A percentile compares a stretch with the other conserved stretches of the same genome.
These are phyloP conservation scores for Aspergillus biplanus DNA, from an alignment of 495 filamentous ascomycete species.

Conservation along the genomic window DNA sequence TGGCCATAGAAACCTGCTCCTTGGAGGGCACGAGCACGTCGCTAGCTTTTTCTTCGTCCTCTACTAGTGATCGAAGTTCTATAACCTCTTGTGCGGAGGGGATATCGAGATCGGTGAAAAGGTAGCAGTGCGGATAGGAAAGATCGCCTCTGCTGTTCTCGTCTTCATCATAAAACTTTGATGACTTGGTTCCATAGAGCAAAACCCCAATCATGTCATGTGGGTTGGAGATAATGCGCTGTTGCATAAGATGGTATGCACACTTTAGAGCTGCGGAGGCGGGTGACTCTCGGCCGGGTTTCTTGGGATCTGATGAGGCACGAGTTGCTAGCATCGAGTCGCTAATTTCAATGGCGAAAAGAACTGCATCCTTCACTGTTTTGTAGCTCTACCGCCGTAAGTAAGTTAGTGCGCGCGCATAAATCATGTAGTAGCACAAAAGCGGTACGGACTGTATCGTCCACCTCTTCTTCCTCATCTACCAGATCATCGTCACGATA, in stretches of 20 bases:
- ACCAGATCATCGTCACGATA: slow-evolving; percentile 53
- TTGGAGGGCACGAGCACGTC: slow-evolving; percentile 70
- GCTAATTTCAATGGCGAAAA: slow-evolving; percentile 96
- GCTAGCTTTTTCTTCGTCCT: slow-evolving; percentile 67
- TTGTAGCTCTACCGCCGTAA: slow-evolving; percentile 72
- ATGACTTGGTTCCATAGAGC: slow-evolving; percentile 88
- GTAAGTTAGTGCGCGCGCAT: neutral
- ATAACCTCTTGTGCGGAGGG: slow-evolving; percentile 89
- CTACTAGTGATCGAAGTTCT: slow-evolving; percentile 69
- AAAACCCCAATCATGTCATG: slow-evolving; percentile 97
- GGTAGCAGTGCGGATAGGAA: slow-evolving; percentile 89
- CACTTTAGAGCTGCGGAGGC: slow-evolving; percentile 87
- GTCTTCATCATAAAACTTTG: slow-evolving; percentile 77
- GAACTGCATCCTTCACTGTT: slow-evolving; percentile 90
- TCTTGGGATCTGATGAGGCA: slow-evolving; percentile 66
- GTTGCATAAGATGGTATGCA: slow-evolving; percentile 93
- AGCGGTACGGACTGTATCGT: slow-evolving; percentile 62
- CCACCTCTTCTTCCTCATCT: slow-evolving; percentile 74
- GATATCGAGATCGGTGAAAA: slow-evolving; percentile 85
- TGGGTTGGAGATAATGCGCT: slow-evolving; percentile 95
- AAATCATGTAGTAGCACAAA: neutral
- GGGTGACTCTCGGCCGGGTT: slow-evolving; percentile 71
- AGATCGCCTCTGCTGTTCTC: slow-evolving; percentile 60
- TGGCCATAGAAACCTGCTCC: slow-evolving; percentile 79
- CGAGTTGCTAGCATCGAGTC: slow-evolving; percentile 81